Percentiles rank a stretch among this genome's conserved stretches.
Conservation (phyloP, 2,329 filamentous ascomycete genomes). For the Diplodia seriata region DNA sequence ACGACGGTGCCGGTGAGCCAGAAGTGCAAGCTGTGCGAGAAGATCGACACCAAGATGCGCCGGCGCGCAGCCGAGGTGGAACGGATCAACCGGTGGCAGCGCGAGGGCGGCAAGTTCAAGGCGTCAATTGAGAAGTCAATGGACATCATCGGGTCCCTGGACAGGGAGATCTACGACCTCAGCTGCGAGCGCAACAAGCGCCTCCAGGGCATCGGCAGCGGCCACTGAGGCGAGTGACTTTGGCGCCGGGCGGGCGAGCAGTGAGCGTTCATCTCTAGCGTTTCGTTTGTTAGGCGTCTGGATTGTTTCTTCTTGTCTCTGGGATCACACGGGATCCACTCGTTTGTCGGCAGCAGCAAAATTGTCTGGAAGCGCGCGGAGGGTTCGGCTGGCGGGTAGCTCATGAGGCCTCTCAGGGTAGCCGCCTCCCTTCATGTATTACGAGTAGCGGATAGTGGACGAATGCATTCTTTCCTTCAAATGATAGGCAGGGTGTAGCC, state of each 20-base stretch:
- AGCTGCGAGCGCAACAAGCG: slow-evolving; percentile 60
- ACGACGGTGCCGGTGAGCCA: slow-evolving; percentile 68
- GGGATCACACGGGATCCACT: slow-evolving; percentile 44
- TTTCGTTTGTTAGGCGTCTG: slow-evolving; percentile 32
- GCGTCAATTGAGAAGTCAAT: slow-evolving; percentile 70
- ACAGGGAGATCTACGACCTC: slow-evolving; percentile 72
- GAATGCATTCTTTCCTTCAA: slow-evolving; percentile 41
- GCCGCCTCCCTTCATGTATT: slow-evolving; percentile 36
- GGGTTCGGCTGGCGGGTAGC: slow-evolving; percentile 39
- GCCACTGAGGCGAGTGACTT: slow-evolving; percentile 35
- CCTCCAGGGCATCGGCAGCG: slow-evolving; percentile 39
- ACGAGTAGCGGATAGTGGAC: slow-evolving; percentile 39
- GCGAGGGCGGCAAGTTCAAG: slow-evolving; percentile 67
- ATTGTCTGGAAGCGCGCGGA: slow-evolving; percentile 38
- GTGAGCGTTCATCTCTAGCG: slow-evolving; percentile 31
- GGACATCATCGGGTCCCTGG: slow-evolving; percentile 75
- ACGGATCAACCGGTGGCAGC: slow-evolving; percentile 78
- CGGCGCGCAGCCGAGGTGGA: slow-evolving; percentile 75
- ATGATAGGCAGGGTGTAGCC: slow-evolving; percentile 47
- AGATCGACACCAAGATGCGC: slow-evolving; percentile 84
- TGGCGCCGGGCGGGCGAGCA: slow-evolving; percentile 23
- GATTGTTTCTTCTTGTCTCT: slow-evolving; percentile 13
- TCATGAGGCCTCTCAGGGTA: background rate
- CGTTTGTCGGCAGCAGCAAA: slow-evolving; percentile 35
- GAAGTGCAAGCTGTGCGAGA: slow-evolving; percentile 84